A percentile compares a stretch with the other conserved stretches of the same genome.
Conservation (phyloP, 2,329 filamentous ascomycete species). For the Myriosclerotinia scirpicola region DNA sequence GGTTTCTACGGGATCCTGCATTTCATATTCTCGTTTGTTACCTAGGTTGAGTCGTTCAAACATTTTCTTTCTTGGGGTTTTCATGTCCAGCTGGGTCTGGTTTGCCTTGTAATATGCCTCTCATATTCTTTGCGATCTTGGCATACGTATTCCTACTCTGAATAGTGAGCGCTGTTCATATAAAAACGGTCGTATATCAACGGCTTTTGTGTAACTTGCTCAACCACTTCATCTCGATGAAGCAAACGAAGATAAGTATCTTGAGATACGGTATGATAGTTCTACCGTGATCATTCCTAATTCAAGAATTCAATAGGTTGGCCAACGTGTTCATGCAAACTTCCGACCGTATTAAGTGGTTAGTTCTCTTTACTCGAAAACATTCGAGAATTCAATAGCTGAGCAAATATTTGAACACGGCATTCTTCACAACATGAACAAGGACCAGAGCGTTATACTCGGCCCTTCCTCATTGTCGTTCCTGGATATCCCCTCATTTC, state of each 20-base stretch:
- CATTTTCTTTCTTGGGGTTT: background rate
- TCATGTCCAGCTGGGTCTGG: constrained; percentile 5
- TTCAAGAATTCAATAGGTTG: background rate
- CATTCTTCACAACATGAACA: constrained; percentile 23
- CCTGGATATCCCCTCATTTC: constrained; percentile 12
- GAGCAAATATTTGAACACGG: constrained; percentile 18
- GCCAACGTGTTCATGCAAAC: constrained; percentile 6
- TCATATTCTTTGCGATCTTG: background rate
- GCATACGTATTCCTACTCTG: background rate
- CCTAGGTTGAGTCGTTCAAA: constrained; percentile 3
- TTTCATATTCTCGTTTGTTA: constrained; percentile 19
- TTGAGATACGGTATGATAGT: background rate
- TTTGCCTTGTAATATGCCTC: background rate
- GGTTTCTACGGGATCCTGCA: constrained; percentile 13
- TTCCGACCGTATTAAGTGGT: background rate
- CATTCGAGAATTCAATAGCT: background rate
- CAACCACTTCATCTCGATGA: background rate
- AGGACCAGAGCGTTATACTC: background rate
- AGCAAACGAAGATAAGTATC: constrained; percentile 12
- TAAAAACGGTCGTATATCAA: background rate
- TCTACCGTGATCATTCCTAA: background rate
- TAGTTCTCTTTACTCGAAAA: background rate
- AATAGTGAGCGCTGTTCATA: background rate
- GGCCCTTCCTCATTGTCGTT: constrained; percentile 13
- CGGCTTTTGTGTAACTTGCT: constrained; percentile 3